Percentiles rank a stretch among this genome's conserved stretches.
phyloP scores from a whole-genome alignment of 2,329 filamentous ascomycete genomes.

The Talaromyces pinophilus region DNA sequence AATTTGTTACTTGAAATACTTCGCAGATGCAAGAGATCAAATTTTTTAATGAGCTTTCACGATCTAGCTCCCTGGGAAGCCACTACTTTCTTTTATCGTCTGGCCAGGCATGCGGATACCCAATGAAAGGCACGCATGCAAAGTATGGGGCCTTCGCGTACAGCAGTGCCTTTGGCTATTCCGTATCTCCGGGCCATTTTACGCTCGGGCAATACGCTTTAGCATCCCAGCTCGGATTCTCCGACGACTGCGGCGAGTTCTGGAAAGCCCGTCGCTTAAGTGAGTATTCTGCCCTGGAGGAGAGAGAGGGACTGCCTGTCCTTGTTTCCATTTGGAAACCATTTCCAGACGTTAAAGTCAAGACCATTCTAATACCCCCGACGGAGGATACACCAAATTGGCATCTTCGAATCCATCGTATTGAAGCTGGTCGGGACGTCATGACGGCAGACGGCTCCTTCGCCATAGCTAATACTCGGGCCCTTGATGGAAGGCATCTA shows the following conservation, averaged over 20 bases:
- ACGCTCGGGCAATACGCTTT: slow-evolving; percentile 3
- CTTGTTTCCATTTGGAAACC: slow-evolving; percentile 2
- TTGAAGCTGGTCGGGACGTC: not conserved
- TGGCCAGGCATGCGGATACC: slow-evolving; percentile 26
- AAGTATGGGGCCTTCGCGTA: slow-evolving; percentile 54
- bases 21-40: not conserved
- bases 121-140: slow-evolving; percentile 33
- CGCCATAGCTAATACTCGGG: not conserved
- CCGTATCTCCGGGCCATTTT: slow-evolving; percentile 39
- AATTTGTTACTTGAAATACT: not conserved
- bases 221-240: not conserved
- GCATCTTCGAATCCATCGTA: slow-evolving; percentile 9
- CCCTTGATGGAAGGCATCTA: not conserved
- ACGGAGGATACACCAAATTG: not conserved
- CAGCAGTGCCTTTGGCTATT: slow-evolving; percentile 51
- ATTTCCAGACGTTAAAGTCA: not conserved
- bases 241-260: not conserved
- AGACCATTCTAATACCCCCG: not conserved
- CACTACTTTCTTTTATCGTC: slow-evolving; percentile 28
- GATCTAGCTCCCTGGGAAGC: not conserved
- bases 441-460: slow-evolving; percentile 5
- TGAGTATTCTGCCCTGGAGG: not conserved
- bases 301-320: not conserved
- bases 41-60: not conserved
- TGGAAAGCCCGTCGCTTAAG: not conserved